A percentile compares a stretch with the other conserved stretches of the same genome.
Evolutionary conservation across 345 rosid genomes (phyloP).

Genomic region (Dipteronia dyeriana): DNA sequence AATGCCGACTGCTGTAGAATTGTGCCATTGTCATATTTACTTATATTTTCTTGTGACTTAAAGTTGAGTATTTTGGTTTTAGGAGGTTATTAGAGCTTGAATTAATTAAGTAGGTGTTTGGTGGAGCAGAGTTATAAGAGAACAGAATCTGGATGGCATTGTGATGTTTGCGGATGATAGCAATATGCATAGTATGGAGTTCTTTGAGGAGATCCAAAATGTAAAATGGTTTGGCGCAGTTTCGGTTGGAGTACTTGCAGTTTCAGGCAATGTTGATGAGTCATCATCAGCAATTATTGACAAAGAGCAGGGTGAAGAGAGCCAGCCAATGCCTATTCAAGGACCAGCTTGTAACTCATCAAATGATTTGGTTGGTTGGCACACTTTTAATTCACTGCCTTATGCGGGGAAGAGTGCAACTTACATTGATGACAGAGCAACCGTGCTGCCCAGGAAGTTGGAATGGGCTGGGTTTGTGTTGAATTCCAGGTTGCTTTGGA

Average conservation of each 20-base stretch:
- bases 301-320: constrained; percentile 43
- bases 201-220: constrained; percentile 88
- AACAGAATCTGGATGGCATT: constrained; percentile 90
- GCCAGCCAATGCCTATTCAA: constrained; percentile 64
- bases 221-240: constrained; percentile 90
- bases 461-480: constrained; percentile 98
- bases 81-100: constrained; percentile 17
- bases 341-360: constrained; percentile 96
- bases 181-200: constrained; percentile 96
- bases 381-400: constrained; percentile 67
- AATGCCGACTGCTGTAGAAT: neutral
- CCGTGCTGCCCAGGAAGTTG: constrained; percentile 77
- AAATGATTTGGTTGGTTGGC: constrained; percentile 78
- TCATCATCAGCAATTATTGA: constrained; percentile 28
- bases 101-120: constrained; percentile 24
- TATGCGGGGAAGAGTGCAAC: constrained; percentile 62
- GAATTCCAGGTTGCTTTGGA: constrained; percentile 89
- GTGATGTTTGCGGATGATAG: constrained; percentile 97
- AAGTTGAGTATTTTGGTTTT: constrained; percentile 4
- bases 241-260: constrained; percentile 80
- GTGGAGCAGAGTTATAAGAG: constrained; percentile 65
- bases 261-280: constrained; percentile 56
- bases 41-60: neutral
- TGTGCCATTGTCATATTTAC: neutral
- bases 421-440: constrained; percentile 76